Evolutionary conservation across 805 yeast species (phyloP).

Genomic region (Suhomyces faveliae): DNA sequence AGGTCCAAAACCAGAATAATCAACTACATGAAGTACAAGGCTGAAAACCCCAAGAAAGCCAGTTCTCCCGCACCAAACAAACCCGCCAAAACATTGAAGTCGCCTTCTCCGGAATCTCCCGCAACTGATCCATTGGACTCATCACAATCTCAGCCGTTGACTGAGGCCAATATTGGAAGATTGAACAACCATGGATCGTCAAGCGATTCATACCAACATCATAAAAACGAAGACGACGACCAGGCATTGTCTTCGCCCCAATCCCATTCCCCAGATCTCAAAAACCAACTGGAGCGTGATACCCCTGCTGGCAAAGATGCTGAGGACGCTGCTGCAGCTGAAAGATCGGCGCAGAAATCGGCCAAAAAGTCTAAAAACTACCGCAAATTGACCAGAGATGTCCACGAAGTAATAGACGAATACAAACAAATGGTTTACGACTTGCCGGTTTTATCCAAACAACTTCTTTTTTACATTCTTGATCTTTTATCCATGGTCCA

Average conservation of each 20-base stretch:
- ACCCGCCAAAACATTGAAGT: neutral
- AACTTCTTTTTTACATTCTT: slow-evolving; percentile 78
- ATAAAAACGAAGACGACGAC: neutral
- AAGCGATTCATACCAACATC: slow-evolving; percentile 2
- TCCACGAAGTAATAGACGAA: slow-evolving; percentile 64
- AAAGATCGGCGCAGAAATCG: slow-evolving; percentile 12
- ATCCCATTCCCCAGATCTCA: slow-evolving; percentile 4
- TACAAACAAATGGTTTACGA: slow-evolving; percentile 66
- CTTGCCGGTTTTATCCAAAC: slow-evolving; percentile 77
- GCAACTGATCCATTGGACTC: slow-evolving; percentile 11
- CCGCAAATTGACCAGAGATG: slow-evolving; percentile 60
- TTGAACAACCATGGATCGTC: slow-evolving; percentile 13
- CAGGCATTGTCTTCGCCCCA: slow-evolving; percentile 1
- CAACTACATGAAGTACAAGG: slow-evolving; percentile 62
- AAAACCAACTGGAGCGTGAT: neutral
- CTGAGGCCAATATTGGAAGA: slow-evolving; percentile 35
- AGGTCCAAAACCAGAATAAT: slow-evolving; percentile 60
- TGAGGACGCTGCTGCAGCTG: slow-evolving; percentile 10
- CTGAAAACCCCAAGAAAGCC: slow-evolving; percentile 36
- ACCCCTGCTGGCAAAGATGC: neutral
- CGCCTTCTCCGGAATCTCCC: slow-evolving; percentile 11
- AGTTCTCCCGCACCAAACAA: neutral
- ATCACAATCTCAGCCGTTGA: slow-evolving; percentile 21
- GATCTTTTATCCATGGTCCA: slow-evolving; percentile 87
- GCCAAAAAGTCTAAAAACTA: slow-evolving; percentile 47